Percentiles rank a stretch among this genome's conserved stretches.
Evolutionary conservation across 2,329 filamentous ascomycete species (phyloP).

Genomic region (Macrophomina phaseolina): DNA sequence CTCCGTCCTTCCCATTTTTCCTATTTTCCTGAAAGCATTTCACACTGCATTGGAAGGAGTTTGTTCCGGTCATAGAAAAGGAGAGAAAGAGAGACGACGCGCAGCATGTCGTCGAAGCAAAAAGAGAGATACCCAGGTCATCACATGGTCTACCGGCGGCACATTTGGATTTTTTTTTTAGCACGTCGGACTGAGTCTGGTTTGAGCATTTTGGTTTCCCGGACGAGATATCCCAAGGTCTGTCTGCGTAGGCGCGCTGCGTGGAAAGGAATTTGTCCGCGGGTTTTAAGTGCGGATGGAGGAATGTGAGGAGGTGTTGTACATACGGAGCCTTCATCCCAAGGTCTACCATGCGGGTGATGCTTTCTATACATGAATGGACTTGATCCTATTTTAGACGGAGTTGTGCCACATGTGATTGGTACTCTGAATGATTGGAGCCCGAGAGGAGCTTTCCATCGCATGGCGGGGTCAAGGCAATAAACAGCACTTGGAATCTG

Average conservation of each 20-base stretch:
- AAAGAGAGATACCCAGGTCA: conserved; percentile 17
- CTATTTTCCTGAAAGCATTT: background rate
- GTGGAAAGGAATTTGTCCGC: conserved; percentile 12
- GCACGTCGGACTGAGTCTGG: conserved; percentile 18
- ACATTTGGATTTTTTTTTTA: background rate
- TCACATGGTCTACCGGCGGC: conserved; percentile 22
- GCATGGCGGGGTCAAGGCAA: too few species aligned
- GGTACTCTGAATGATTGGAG: too few species aligned
- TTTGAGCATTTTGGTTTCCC: background rate
- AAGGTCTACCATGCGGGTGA: conserved; percentile 20
- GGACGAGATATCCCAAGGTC: conserved; percentile 19
- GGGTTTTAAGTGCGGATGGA: background rate
- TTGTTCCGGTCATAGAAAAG: conserved; percentile 3
- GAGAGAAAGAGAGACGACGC: background rate
- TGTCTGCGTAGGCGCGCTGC: background rate
- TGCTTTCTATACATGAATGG: background rate
- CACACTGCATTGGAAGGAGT: conserved; percentile 26
- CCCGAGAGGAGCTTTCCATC: too few species aligned
- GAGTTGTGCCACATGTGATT: too few species aligned
- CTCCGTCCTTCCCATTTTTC: background rate
- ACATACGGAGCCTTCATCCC: conserved; percentile 11
- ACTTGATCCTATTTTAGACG: background rate
- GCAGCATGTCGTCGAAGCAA: background rate
- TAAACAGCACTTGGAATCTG: too few species aligned
- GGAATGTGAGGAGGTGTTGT: background rate